Evolutionary conservation across 2,329 filamentous ascomycete species (phyloP), one percentile per base, ranked within the genome.

Genomic region (Pseudocercospora pini-densiflorae): DNA sequence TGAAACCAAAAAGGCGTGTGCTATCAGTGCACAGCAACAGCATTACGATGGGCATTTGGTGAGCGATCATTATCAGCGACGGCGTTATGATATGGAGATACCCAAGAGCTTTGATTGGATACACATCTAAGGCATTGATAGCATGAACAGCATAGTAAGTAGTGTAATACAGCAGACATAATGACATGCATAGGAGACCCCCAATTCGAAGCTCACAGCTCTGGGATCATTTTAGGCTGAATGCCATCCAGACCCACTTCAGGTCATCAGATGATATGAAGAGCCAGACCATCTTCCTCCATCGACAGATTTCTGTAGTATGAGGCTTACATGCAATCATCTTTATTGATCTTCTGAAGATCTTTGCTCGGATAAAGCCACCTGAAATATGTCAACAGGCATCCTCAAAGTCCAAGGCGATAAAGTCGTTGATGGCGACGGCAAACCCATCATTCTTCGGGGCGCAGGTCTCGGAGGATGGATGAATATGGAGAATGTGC

Each of bases 381-480:
- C 5, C n/a, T 47, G 2, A 8, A 36, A 14, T 2, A 68, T 66
- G 61, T 45, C 67, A 24, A 66, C 61, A 14, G 64, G 64, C 9
- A 66, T 66, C 36, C 64, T 68, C 57, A 45, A 62, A 55, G 81
- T 83, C 19, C 73, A 80, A 45, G 81, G 77, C 31, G 77, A 79
- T 36, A 75, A 79, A 31, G 80, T 87, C 19, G 81, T 87, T 33
- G 81, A 84, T 66, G 59, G 55, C 43, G 74, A 76, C 0, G 83
- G 81, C 21, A 76, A 83, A 12, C 73, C 74, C 2, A 80, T 87
- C 14, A 75, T 86, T 7, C 81, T 87, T 24, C 79, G 82, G 47
- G 82, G 84, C 61, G 79, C 83, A 36, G 82, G 76, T n/a, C 71
- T 82, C 58, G 80, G 79, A 59, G 81, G 81, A 67, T 82, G 79